Conservation (phyloP, 78 protist genomes). For the Goniomonas avonlea region DNA sequence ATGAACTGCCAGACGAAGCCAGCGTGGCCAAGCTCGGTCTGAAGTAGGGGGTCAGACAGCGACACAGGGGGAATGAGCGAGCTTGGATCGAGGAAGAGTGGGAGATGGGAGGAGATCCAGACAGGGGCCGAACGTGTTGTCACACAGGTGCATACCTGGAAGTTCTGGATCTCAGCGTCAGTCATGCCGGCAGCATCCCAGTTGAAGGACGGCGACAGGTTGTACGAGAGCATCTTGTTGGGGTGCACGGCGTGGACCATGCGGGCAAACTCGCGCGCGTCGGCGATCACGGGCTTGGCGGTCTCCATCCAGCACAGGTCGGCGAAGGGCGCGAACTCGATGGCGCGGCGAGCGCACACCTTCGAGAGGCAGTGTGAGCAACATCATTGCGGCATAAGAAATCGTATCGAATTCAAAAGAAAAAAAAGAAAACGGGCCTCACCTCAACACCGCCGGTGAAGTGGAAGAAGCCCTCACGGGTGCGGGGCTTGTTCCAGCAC, state of each 20-base stretch:
- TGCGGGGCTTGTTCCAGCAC: slow-evolving; percentile 61
- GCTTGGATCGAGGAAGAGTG: too few relatives aligned
- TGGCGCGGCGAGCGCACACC: too few relatives aligned
- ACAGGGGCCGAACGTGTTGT: too few relatives aligned
- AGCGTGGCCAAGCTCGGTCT: slow-evolving; percentile 50
- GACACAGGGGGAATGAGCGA: too few relatives aligned
- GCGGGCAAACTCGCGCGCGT: slow-evolving; percentile 71
- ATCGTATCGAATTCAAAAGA: too few relatives aligned
- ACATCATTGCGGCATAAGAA: too few relatives aligned
- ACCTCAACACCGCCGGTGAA: too few relatives aligned
- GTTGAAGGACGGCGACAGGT: slow-evolving; percentile 88
- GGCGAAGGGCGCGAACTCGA: slow-evolving; percentile 66
- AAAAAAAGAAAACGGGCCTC: too few relatives aligned
- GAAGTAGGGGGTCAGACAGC: too few relatives aligned
- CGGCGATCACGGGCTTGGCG: slow-evolving; percentile 62
- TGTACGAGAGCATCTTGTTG: slow-evolving; percentile 50
- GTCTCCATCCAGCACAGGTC: slow-evolving; percentile 88
- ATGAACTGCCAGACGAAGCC: slow-evolving; percentile 88
- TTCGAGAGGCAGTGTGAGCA: too few relatives aligned
- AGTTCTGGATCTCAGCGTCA: slow-evolving; percentile 61
- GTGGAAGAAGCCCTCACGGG: slow-evolving; percentile 83
- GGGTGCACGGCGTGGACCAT: slow-evolving; percentile 3
- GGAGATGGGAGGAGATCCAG: too few relatives aligned
- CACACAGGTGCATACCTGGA: too few relatives aligned
- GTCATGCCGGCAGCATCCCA: slow-evolving; percentile 80